Base-by-base conservation (phyloP, 306 rosid genomes). In the Gleditsia sinensis region DNA sequence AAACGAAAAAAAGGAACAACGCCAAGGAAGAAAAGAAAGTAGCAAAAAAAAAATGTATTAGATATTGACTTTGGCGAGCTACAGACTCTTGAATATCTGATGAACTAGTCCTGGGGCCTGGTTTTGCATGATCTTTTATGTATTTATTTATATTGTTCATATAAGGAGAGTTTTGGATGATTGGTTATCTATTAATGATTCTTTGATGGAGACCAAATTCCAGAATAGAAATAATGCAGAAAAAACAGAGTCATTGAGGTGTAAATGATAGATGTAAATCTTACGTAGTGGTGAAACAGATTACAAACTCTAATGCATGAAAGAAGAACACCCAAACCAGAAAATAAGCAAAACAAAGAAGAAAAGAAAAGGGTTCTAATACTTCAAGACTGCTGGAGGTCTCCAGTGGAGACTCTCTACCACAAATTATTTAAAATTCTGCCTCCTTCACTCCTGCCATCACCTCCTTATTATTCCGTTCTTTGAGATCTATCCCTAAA, bases 61-160 rank as follows among this genome's bases (percentile, higher is more conserved):
- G 32, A 43, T 69, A 59, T 42, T 70, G 49, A 69, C 66, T 64
- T 51, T 16, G 43, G 48, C 63, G 48, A 53, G 61, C 28, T 51
- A n/a, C 3, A 43, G 32, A 67, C 32, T 46, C 51, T 21, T 55
- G 27, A 71, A 43, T 67, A 32, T 45, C 7, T 43, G 6, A 71
- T 45, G 39, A 27, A 63, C 45, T 28, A 53, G 42, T 23, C 23
- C 33, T 43, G 10, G 43, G 69, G 6, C 68, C 30, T 58, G 33
- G 25, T 77, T 66, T 25, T 72, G 46, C 19, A 5, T 2, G 56
- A 65, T 16, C 23, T 67, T n/a, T 64, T 71, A 65, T 48, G 20
- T 17, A 58, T 49, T 16, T 40, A 24, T 37, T 37, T 39, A 51
- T 20, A 28, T 56, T 50, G 10, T 61, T 60, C 55, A 19, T 25